Evolutionary conservation across 2,329 filamentous ascomycete genomes (phyloP), one percentile per base, ranked within the genome.

Genomic region (Ceratocystis smalleyi): DNA sequence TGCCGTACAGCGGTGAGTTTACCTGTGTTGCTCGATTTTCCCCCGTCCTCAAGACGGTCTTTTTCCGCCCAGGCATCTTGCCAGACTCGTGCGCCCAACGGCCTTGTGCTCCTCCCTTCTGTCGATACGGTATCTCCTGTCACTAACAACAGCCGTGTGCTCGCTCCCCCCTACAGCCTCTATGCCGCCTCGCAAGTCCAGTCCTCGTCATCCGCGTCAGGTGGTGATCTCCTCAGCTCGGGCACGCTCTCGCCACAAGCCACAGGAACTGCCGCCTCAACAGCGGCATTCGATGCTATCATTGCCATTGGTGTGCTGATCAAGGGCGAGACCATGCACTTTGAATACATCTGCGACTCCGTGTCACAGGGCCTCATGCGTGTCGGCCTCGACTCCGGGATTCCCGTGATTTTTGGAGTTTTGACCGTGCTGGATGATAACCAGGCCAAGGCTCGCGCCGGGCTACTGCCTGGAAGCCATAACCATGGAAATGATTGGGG

Each of bases 291-390:
- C 71, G 92, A 97, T 73, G 94, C 94, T 68, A 85, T 99, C 68
- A 91, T 99, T 69, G 91, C 94, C 63, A 88, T 99, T 69, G 94
- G 94, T 64, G 91, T 96, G 65, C 83, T 99, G 67, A 96, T 99
- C 78, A 99, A 99, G 79, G 94, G 94, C 74, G 89, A 95, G 76
- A 97, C 94, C 5, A 96, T 96, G 91, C 94, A 99, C 77, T 99
- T 99, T 72, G 94, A 99, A 77, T 97, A 99, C 77, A 99, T 99
- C 71, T 83, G 91, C 51, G 94, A 97, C 68, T 84, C 89, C 49
- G 91, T 95, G 5, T 90, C 85, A 65, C 89, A 96, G 67, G 94
- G 90, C 5, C 80, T 99, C 67, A 99, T 99, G 94, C 85, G 89
- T 68, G 85, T 97, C 66, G 91, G 95, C 75, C 79, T 97, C 64